Evolutionary conservation across 2,329 filamentous ascomycete species (phyloP).

Genomic region (Colletotrichum godetiae): DNA sequence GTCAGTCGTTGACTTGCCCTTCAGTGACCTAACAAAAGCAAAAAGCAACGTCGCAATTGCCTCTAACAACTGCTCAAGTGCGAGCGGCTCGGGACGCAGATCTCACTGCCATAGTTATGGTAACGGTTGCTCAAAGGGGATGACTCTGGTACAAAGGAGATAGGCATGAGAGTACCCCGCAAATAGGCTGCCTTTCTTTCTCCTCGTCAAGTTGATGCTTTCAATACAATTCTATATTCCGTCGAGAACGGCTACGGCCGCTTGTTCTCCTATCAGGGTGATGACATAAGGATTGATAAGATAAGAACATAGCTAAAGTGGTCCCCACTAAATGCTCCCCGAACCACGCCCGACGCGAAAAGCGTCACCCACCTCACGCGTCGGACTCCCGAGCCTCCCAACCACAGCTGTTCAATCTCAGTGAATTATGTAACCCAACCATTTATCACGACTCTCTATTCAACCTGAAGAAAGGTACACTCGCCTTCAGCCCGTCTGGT

Average conservation of each 20-base stretch:
- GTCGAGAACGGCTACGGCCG: neutral
- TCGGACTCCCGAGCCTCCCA: conserved; percentile 20
- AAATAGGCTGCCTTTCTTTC: neutral
- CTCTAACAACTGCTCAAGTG: neutral
- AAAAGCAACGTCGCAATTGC: neutral
- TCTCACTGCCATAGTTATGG: neutral
- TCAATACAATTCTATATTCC: neutral
- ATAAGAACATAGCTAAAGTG: conserved; percentile 22
- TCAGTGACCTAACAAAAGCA: neutral
- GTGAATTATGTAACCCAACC: conserved; percentile 22
- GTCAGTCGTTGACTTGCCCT: neutral
- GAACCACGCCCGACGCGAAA: conserved; percentile 26
- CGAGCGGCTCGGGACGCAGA: neutral
- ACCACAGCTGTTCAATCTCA: neutral
- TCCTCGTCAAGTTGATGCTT: neutral
- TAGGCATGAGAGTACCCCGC: no score
- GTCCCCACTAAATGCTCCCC: conserved; percentile 12
- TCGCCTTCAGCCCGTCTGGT: neutral
- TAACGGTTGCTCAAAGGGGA: neutral
- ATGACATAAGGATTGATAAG: conserved; percentile 24
- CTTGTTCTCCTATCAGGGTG: neutral
- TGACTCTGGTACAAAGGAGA: neutral
- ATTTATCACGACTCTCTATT: neutral
- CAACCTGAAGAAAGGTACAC: neutral
- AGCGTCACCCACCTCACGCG: conserved; percentile 27